Base-by-base conservation (phyloP, 2,329 filamentous ascomycete genomes). In the Epichloe coenophiala region DNA sequence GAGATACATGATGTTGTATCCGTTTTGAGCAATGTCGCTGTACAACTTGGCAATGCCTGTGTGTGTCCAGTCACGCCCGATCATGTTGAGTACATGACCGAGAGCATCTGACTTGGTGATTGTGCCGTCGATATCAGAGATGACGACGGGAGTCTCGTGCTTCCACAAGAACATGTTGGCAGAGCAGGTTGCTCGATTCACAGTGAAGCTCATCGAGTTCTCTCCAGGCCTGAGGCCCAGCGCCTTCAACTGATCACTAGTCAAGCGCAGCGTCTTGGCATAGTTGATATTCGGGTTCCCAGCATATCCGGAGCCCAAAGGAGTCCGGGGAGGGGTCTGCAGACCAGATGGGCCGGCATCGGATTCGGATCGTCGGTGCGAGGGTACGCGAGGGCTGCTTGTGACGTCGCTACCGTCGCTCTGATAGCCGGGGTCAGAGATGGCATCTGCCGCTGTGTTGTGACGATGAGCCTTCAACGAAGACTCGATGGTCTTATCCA, bases 1-100 rank as follows among this genome's bases (percentile, higher is more conserved):
- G 44, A 98, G 77, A 64, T 98, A 98, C 78, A 98, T 89, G 63
- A 98, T 94, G 66, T 98, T 97, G 74, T 97, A 98, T 6, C 93
- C 93, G 61, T 98, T 98, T 59, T 85, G 83, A 1, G 83, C 82
- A 58, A 98, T 98, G 59, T 98, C 94, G 46, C 86, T 93, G 68
- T 97, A 98, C 8, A 98, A 76, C 70, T 98, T 98, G 21, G 93
- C 94, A 23, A 98, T 91, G 38, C 93, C 93, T 15, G 89, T 79
- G 65, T 98, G 93, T 3, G 93, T 98, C 93, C 93, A 98, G 67
- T 98, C 93, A 45, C 93, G 84, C 41, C 93, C 93, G 57, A 98
- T 91, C 81, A 93, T 93, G 71, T 91, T 97, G 49, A 97, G 70
- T 42, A 98, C 88, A 62, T 98, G 93, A 12, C 93, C 93, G 13